Base-by-base conservation (phyloP, 164 flowering plant genomes). In the Platanus orientalis region DNA sequence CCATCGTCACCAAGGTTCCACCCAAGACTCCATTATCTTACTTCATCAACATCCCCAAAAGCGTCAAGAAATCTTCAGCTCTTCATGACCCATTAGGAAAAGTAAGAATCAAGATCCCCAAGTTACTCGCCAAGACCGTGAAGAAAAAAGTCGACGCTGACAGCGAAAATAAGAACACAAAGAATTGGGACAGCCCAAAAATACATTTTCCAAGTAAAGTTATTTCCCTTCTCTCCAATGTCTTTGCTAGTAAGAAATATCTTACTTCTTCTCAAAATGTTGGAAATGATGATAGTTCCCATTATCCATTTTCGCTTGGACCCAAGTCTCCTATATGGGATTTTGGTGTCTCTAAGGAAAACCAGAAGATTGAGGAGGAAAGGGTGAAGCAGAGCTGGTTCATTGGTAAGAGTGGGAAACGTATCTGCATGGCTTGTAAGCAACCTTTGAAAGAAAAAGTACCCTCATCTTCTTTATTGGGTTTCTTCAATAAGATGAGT, bases 51-150 rank as follows among this genome's bases (percentile, higher is more conserved):
- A 30, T 64, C 17, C 47, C 23, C 28, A 44, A 47, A 32, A 20
- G 24, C 7, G 32, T 21, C 44, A 36, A 25, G 50, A 61, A 50
- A 6, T 50, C 64, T 20, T 49, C n/a, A 49, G 36, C 44, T 54
- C 32, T 54, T 21, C 26, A 14, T 40, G 51, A 53, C 20, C 21
- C 66, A 25, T 11, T 44, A 10, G 21, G 54, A 44, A 55, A 42
- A 54, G 60, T 55, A 28, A 64, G 60, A 27, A 55, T 64, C 67
- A 64, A 64, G 53, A 55, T 55, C 27, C 67, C 60, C 9, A 55
- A 55, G 45, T 28, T 55, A 64, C 52, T 64, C 7, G 54, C 29
- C 20, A 55, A 55, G 29, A 9, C 66, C 10, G 6, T 54, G n/a
- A n/a, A 32, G 28, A 63, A 39, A 24, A 64, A 11, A 23, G 25